phyloP scores from a whole-genome alignment of 2,329 filamentous ascomycete species.

The Stenocarpella maydis region DNA sequence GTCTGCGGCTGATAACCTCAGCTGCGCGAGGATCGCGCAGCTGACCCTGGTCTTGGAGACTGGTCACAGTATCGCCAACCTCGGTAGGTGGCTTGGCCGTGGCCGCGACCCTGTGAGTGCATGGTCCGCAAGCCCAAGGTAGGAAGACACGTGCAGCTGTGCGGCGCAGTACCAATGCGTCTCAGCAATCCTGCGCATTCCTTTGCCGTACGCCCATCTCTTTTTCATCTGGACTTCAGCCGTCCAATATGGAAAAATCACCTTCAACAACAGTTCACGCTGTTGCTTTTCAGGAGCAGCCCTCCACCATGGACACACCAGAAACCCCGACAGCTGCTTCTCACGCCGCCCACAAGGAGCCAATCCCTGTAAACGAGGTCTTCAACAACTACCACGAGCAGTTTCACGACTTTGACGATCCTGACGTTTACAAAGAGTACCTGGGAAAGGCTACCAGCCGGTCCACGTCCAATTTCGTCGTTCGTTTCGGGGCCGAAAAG shows the following conservation, averaged over 20 bases:
- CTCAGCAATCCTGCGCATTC: slow-evolving; percentile 6
- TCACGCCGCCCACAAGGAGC: slow-evolving; percentile 5
- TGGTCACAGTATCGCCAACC: slow-evolving; percentile 23
- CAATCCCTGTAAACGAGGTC: slow-evolving; percentile 23
- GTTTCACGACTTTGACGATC: slow-evolving; percentile 64
- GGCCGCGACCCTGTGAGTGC: slow-evolving; percentile 21
- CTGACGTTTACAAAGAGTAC: slow-evolving; percentile 54
- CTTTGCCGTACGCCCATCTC: neutral
- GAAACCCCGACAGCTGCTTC: slow-evolving; percentile 31
- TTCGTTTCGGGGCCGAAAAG: slow-evolving; percentile 67
- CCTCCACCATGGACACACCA: slow-evolving; percentile 33
- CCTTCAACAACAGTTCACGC: neutral
- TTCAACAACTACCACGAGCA: slow-evolving; percentile 35
- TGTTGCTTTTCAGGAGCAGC: slow-evolving; percentile 9
- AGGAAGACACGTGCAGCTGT: slow-evolving; percentile 25
- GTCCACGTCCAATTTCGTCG: slow-evolving; percentile 64
- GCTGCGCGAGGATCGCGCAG: slow-evolving; percentile 29
- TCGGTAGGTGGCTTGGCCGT: slow-evolving; percentile 9
- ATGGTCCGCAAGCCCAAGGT: slow-evolving; percentile 10
- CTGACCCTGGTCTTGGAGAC: slow-evolving; percentile 22
- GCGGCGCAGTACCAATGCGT: slow-evolving; percentile 23
- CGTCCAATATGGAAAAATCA: neutral
- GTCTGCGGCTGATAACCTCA: slow-evolving; percentile 24
- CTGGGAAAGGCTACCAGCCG: slow-evolving; percentile 50
- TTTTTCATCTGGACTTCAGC: neutral